Conservation (phyloP, 1,284 basidiomycete species). For the Leccinum pallidistipes region DNA sequence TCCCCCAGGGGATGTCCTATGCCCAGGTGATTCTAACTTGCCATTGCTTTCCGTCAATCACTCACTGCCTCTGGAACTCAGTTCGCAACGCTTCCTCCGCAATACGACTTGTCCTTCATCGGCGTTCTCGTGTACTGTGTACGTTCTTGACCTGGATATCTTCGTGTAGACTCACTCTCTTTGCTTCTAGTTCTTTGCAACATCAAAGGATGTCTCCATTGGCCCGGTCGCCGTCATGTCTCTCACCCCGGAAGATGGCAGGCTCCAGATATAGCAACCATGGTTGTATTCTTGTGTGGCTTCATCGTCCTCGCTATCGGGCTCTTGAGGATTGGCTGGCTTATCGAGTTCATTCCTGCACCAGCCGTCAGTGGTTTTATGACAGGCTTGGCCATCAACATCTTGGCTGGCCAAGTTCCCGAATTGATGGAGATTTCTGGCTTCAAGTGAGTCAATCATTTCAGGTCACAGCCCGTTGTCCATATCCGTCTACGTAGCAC, state of each 20-base stretch:
- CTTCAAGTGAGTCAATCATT: slow-evolving; percentile 61
- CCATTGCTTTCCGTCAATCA: neutral
- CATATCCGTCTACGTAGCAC: slow-evolving; percentile 52
- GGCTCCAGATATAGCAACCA: slow-evolving; percentile 79
- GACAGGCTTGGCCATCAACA: slow-evolving; percentile 90
- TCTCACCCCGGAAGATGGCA: slow-evolving; percentile 69
- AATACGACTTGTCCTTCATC: slow-evolving; percentile 96
- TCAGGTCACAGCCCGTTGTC: neutral
- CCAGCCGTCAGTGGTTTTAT: slow-evolving; percentile 94
- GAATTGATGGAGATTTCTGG: slow-evolving; percentile 82
- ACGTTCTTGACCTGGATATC: slow-evolving; percentile 36
- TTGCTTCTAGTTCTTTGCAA: slow-evolving; percentile 74
- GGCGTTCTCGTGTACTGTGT: slow-evolving; percentile 83
- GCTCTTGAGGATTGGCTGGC: slow-evolving; percentile 89
- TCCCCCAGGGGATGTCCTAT: slow-evolving; percentile 88
- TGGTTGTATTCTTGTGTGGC: slow-evolving; percentile 86
- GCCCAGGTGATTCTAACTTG: slow-evolving; percentile 49
- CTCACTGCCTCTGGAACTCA: slow-evolving; percentile 33
- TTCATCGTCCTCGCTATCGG: slow-evolving; percentile 94
- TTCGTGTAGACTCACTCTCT: slow-evolving; percentile 8
- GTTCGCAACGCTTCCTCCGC: slow-evolving; percentile 81
- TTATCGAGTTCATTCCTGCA: slow-evolving; percentile 92
- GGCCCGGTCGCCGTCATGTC: slow-evolving; percentile 99
- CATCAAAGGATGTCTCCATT: slow-evolving; percentile 94
- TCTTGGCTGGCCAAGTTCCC: slow-evolving; percentile 83